Conservation (phyloP, 768 basidiomycete genomes). For the Boletus pseudo-olivaceus region DNA sequence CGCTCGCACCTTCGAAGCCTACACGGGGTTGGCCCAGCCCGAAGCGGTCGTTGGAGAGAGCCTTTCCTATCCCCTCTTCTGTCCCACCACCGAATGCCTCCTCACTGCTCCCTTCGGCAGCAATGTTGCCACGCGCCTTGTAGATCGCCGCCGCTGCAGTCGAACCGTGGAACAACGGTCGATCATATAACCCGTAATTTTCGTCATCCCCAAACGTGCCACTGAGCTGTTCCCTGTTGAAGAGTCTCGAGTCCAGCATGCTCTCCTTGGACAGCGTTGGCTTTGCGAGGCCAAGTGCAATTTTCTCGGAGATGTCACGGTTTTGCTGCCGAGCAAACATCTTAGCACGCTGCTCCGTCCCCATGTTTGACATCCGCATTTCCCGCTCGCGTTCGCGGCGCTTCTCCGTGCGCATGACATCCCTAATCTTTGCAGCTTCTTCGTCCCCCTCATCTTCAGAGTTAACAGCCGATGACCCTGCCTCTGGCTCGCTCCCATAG, state of each 20-base stretch:
- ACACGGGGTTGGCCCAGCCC: slow-evolving; percentile 77
- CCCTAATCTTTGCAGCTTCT: slow-evolving; percentile 81
- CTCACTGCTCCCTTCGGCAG: slow-evolving; percentile 68
- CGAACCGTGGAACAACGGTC: slow-evolving; percentile 93
- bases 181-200: slow-evolving; percentile 91
- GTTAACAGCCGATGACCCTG: slow-evolving; percentile 45
- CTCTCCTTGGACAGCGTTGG: slow-evolving; percentile 95
- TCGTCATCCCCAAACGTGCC: slow-evolving; percentile 87
- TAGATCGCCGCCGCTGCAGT: slow-evolving; percentile 99
- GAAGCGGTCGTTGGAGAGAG: slow-evolving; percentile 92
- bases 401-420: slow-evolving; percentile 89
- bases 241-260: slow-evolving; percentile 94
- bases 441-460: slow-evolving; percentile 67
- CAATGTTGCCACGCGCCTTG: slow-evolving; percentile 86
- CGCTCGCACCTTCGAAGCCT: slow-evolving; percentile 89
- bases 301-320: slow-evolving; percentile 98
- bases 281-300: slow-evolving; percentile 96
- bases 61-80: slow-evolving; percentile 89
- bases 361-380: slow-evolving; percentile 99
- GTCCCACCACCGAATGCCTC: slow-evolving; percentile 94
- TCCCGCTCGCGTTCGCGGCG: slow-evolving; percentile 92
- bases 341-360: slow-evolving; percentile 92
- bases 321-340: slow-evolving; percentile 94
- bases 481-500: slow-evolving; percentile 79
- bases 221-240: slow-evolving; percentile 91